Evolutionary conservation across 2,329 filamentous ascomycete species (phyloP).

Genomic region (Tolypocladium tundrense): DNA sequence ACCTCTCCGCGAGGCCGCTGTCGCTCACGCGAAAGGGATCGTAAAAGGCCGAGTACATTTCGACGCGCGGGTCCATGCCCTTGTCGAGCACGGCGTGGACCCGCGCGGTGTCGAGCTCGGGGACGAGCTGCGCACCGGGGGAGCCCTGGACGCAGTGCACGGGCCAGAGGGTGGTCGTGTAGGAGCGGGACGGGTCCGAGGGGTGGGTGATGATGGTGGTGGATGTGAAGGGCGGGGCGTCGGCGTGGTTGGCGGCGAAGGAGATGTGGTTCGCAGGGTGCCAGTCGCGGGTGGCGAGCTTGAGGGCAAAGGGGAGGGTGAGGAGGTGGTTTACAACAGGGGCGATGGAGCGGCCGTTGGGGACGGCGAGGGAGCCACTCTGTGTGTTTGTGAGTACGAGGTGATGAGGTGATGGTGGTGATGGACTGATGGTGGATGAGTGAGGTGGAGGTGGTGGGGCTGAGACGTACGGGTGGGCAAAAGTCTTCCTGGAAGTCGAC

Average conservation of each 20-base stretch:
- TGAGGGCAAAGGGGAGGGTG: constrained; percentile 56
- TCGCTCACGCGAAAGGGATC: constrained; percentile 62
- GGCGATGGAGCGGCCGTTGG: constrained; percentile 59
- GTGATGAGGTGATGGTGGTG: background rate
- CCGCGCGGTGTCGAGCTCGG: constrained; percentile 51
- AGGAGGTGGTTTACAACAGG: constrained; percentile 67
- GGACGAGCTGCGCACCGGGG: constrained; percentile 60
- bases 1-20: constrained; percentile 48
- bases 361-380: constrained; percentile 79
- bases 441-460: background rate
- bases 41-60: constrained; percentile 92
- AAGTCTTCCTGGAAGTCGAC: constrained; percentile 95
- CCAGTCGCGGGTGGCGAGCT: constrained; percentile 85
- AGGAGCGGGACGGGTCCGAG: constrained; percentile 47
- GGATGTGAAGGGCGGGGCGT: constrained; percentile 59
- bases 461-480: constrained; percentile 59
- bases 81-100: constrained; percentile 68
- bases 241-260: constrained; percentile 70
- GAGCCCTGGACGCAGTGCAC: constrained; percentile 76
- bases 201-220: constrained; percentile 57
- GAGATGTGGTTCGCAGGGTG: constrained; percentile 79
- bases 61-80: constrained; percentile 61
- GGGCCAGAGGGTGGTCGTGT: constrained; percentile 72
- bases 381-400: constrained; percentile 22
- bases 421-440: background rate